Evolutionary conservation across 805 yeast species (phyloP), one percentile per base, ranked within the genome.

Genomic region (Grigorovia jiainica): DNA sequence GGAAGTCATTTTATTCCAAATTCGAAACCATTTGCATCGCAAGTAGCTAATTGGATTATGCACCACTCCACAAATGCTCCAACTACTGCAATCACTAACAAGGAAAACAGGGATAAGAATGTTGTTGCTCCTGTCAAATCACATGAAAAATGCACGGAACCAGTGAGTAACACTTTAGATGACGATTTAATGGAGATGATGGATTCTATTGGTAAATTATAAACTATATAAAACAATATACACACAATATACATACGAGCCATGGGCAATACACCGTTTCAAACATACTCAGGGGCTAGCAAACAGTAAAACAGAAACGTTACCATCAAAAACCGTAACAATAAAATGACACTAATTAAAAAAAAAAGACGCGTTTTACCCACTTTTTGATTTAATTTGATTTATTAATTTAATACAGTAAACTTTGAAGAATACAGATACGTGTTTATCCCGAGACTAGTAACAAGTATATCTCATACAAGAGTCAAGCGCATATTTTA

Each of bases 1-100:
- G 97, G 97, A 40, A 96, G 96, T 1, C 98, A 90, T 58, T 90
- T 81, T 56, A 94, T 90, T 31, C 98, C 98, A n/a, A 86, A 84
- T 55, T 75, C 86, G 4, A 83, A 82, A 43, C 55, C 46, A 15
- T 65, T 62, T 42, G 64, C 63, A 1, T 38, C 49, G 7, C 62
- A 63, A 38, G 57, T 66, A 7, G 37, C 61, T 15, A 47, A 49
- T 27, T 67, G 72, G 72, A 52, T 66, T 18, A 37, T 34, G 2
- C 36, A 32, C 20, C 43, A 35, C 46, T 43, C 33, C 24, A 30
- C 15, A 7, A 41, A 40, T 30, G 38, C 17, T 7, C 20, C 39
- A n/a, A 38, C 19, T 10, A 13, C 30, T 6, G 24, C 3, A 18
- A 25, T 13, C 36, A 38, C 5, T 15, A 36, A 15, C 41, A 43